Evolutionary conservation across 495 filamentous ascomycete species (phyloP).

Genomic region (Xylaria acuta): DNA sequence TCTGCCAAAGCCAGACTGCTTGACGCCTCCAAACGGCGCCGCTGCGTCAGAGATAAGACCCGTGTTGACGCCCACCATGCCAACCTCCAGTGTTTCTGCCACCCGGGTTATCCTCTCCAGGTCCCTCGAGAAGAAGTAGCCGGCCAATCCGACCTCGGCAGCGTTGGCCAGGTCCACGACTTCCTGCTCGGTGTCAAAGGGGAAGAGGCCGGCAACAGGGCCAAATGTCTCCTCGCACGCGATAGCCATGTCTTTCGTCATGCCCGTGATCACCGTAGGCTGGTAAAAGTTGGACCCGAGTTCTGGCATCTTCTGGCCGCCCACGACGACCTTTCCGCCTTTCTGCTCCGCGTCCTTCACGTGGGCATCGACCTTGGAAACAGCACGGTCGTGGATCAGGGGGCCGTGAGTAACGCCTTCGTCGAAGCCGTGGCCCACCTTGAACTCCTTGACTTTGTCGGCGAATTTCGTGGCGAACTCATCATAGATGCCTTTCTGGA

Average conservation of each 20-base stretch:
- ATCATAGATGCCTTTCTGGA: constrained; percentile 81
- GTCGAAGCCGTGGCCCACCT: constrained; percentile 77
- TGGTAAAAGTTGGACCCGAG: constrained; percentile 79
- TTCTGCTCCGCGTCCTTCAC: constrained; percentile 77
- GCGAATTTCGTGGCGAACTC: constrained; percentile 73
- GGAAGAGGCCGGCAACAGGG: constrained; percentile 82
- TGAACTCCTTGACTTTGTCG: constrained; percentile 77
- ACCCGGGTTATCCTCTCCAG: constrained; percentile 74
- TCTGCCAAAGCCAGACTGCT: constrained; percentile 88
- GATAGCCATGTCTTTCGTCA: constrained; percentile 80
- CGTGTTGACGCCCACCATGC: constrained; percentile 90
- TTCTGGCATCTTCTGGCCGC: constrained; percentile 69
- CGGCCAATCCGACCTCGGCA: constrained; percentile 79
- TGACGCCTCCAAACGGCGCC: constrained; percentile 90
- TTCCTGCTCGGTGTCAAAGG: constrained; percentile 82
- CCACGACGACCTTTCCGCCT: constrained; percentile 73
- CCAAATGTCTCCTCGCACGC: constrained; percentile 88
- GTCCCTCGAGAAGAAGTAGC: constrained; percentile 86
- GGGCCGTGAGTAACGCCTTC: constrained; percentile 79
- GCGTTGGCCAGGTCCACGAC: constrained; percentile 80
- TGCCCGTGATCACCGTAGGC: constrained; percentile 80
- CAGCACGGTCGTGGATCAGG: constrained; percentile 77
- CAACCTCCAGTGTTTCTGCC: constrained; percentile 84
- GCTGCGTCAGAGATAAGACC: constrained; percentile 83
- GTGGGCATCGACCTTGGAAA: constrained; percentile 78